A percentile compares a stretch with the other conserved stretches of the same genome.
phyloP scores from a whole-genome alignment of 2,329 filamentous ascomycete genomes.

The Talaromyces sp. region DNA sequence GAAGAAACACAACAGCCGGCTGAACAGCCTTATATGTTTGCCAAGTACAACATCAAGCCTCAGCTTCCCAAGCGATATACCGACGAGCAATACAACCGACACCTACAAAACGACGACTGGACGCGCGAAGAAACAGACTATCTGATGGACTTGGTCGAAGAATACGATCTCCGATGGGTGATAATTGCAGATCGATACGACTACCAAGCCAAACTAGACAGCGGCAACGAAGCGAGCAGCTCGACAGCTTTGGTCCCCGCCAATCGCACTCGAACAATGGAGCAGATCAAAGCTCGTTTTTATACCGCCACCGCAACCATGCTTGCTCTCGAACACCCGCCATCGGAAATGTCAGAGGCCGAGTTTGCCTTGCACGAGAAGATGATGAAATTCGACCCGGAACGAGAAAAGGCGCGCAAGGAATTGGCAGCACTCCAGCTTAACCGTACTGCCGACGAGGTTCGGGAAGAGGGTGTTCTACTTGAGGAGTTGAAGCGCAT shows the following conservation, averaged over 20 bases:
- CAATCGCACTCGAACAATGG: slow-evolving; percentile 61
- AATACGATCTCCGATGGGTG: slow-evolving; percentile 85
- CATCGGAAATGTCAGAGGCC: slow-evolving; percentile 77
- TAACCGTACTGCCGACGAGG: slow-evolving; percentile 75
- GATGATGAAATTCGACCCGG: slow-evolving; percentile 79
- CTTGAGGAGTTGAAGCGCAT: slow-evolving; percentile 90
- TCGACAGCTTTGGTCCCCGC: slow-evolving; percentile 29
- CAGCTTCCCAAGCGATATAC: slow-evolving; percentile 69
- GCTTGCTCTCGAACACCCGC: slow-evolving; percentile 72
- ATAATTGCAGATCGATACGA: slow-evolving; percentile 92
- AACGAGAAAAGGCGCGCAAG: slow-evolving; percentile 74
- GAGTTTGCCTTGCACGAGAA: slow-evolving; percentile 80
- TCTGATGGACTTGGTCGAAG: slow-evolving; percentile 65
- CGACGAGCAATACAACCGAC: slow-evolving; percentile 76
- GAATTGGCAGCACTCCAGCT: slow-evolving; percentile 75
- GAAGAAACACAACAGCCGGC: slow-evolving; percentile 24
- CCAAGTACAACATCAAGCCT: slow-evolving; percentile 81
- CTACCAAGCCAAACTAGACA: slow-evolving; percentile 37
- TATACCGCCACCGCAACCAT: slow-evolving; percentile 80
- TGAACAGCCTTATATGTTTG: slow-evolving; percentile 56
- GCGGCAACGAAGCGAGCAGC: slow-evolving; percentile 19
- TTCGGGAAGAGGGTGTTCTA: slow-evolving; percentile 83
- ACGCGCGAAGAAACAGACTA: slow-evolving; percentile 92
- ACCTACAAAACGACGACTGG: slow-evolving; percentile 73
- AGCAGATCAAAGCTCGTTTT: slow-evolving; percentile 87